Percentiles rank a stretch among this genome's conserved stretches.
Conservation (phyloP, 164 flowering plant genomes). For the Umbellularia californica region DNA sequence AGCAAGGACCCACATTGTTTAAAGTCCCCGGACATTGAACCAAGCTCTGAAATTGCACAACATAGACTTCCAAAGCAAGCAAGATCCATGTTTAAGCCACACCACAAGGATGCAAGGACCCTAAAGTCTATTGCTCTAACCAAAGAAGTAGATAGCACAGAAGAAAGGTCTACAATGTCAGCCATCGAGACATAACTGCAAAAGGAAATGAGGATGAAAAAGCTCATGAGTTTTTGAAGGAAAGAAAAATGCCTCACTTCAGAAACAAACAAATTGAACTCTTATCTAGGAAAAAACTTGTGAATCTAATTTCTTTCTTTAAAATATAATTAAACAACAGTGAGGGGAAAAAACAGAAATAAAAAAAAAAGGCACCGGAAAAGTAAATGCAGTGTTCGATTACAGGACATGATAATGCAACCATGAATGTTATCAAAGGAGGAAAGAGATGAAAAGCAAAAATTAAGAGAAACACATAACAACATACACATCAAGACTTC, state of each 20-base stretch:
- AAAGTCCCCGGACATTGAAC: constrained; percentile 34
- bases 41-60: constrained; percentile 15
- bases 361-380: too few species aligned
- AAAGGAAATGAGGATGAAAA: constrained; percentile 3
- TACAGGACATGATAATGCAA: too few species aligned
- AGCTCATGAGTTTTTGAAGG: not conserved
- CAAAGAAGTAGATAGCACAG: constrained; percentile 39
- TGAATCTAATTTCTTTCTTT: too few species aligned
- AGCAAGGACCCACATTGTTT: constrained; percentile 67
- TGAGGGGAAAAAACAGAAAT: too few species aligned
- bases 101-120: constrained; percentile 57
- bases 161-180: constrained; percentile 69
- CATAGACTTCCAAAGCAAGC: constrained; percentile 33
- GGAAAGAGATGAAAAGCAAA: too few species aligned
- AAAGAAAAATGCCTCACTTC: not conserved
- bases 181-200: constrained; percentile 91
- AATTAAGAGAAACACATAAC: too few species aligned
- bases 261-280: not conserved
- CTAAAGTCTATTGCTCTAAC: constrained; percentile 66
- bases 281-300: too few species aligned
- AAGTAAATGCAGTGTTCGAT: too few species aligned
- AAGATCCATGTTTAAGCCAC: constrained; percentile 37
- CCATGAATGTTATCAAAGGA: too few species aligned
- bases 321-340: too few species aligned
- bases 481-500: too few species aligned